Conservation (phyloP, 768 basidiomycete genomes). For the Gymnopilus dilepis region DNA sequence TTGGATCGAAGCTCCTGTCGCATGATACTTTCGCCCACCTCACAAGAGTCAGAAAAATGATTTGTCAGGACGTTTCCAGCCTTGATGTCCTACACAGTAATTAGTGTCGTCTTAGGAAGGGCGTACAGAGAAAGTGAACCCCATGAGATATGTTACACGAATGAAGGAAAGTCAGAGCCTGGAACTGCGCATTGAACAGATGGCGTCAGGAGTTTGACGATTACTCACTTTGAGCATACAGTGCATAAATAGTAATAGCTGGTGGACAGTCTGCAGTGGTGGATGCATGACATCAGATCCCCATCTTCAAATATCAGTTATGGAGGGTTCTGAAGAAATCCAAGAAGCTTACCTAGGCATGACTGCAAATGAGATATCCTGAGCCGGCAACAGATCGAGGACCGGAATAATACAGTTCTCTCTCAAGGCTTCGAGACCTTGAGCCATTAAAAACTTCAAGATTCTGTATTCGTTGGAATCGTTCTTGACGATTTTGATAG, state of each 20-base stretch:
- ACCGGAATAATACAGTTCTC: constrained; percentile 29
- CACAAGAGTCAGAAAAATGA: constrained; percentile 11
- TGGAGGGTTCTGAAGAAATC: neutral
- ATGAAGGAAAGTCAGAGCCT: constrained; percentile 27
- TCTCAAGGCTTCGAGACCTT: constrained; percentile 4
- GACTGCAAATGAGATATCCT: constrained; percentile 30
- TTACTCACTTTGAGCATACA: constrained; percentile 19
- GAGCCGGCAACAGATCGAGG: constrained; percentile 29
- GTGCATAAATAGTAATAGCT: constrained; percentile 19
- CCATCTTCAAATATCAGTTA: constrained; percentile 18
- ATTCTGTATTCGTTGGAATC: constrained; percentile 30
- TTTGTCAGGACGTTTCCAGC: constrained; percentile 25
- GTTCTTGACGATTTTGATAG: constrained; percentile 30
- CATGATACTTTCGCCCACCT: neutral
- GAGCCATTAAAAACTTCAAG: constrained; percentile 21
- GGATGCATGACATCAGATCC: neutral
- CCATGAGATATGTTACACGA: constrained; percentile 25
- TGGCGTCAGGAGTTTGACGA: neutral
- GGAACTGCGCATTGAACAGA: neutral
- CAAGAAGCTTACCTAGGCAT: constrained; percentile 31
- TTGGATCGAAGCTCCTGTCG: constrained; percentile 10
- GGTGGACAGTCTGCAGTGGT: neutral
- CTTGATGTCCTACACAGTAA: constrained; percentile 12
- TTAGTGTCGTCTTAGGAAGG: neutral
- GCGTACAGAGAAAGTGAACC: constrained; percentile 6